Evolutionary conservation across 805 yeast species (phyloP).

Genomic region (Starmerella kuoi): DNA sequence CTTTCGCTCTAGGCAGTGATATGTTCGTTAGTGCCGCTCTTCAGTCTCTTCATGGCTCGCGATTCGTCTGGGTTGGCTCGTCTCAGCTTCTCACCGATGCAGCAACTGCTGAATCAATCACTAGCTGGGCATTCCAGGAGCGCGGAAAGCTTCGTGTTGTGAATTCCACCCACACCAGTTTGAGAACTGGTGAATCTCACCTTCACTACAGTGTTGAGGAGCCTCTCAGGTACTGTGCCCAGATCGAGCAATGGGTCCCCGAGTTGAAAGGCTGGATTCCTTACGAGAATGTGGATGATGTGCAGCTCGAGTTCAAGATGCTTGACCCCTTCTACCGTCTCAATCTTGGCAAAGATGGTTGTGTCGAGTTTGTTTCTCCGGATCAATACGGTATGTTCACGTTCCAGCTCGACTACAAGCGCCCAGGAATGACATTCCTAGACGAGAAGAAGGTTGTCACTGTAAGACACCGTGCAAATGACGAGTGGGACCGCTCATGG

Average conservation of each 20-base stretch:
- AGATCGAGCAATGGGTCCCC: slow-evolving; percentile 35
- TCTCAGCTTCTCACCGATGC: slow-evolving; percentile 38
- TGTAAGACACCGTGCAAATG: slow-evolving; percentile 87
- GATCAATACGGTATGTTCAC: slow-evolving; percentile 97
- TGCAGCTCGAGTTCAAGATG: slow-evolving; percentile 79
- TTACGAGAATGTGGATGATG: slow-evolving; percentile 40
- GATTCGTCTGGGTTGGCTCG: slow-evolving; percentile 75
- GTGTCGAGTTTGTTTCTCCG: slow-evolving; percentile 56
- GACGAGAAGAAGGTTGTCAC: slow-evolving; percentile 59
- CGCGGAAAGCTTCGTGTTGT: slow-evolving; percentile 46
- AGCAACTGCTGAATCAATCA: slow-evolving; percentile 28
- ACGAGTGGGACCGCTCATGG: slow-evolving; percentile 89
- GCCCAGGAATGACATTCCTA: slow-evolving; percentile 62
- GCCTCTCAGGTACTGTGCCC: slow-evolving; percentile 42
- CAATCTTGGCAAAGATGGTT: slow-evolving; percentile 35
- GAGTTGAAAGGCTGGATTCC: slow-evolving; percentile 53
- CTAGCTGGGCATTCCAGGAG: slow-evolving; percentile 66
- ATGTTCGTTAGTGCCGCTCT: slow-evolving; percentile 45
- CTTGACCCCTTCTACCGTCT: slow-evolving; percentile 91
- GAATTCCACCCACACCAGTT: slow-evolving; percentile 40
- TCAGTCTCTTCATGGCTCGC: slow-evolving; percentile 63
- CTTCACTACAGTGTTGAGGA: slow-evolving; percentile 64
- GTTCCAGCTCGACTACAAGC: slow-evolving; percentile 61
- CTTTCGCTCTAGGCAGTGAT: slow-evolving; percentile 18
- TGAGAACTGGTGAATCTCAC: slow-evolving; percentile 30